Percentiles rank a stretch among this genome's conserved stretches.
Conservation (phyloP, 1,284 basidiomycete species). For the Boletellus deceptivus region DNA sequence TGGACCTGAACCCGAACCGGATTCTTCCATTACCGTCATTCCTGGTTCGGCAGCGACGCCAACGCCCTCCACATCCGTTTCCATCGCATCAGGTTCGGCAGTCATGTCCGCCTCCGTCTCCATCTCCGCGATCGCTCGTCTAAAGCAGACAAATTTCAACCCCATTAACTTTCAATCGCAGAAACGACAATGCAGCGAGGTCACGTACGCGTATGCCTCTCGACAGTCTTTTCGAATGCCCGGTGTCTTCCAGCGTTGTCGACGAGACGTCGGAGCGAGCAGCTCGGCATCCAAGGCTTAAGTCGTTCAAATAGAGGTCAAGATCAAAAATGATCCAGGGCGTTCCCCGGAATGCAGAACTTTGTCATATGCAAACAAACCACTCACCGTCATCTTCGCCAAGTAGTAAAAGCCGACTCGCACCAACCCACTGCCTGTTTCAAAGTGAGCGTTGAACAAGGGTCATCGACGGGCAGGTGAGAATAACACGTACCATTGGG, state of each 20-base stretch:
- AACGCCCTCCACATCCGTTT: slow-evolving; percentile 10
- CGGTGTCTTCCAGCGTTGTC: slow-evolving; percentile 51
- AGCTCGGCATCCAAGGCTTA: slow-evolving; percentile 53
- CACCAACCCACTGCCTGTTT: slow-evolving; percentile 52
- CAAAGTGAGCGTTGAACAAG: slow-evolving; percentile 1
- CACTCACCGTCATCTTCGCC: slow-evolving; percentile 57
- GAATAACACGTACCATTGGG: slow-evolving; percentile 49
- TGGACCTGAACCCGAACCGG: neutral
- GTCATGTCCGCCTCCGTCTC: slow-evolving; percentile 37
- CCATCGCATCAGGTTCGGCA: slow-evolving; percentile 11
- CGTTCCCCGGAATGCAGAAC: too few relatives aligned
- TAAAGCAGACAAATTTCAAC: slow-evolving; percentile 20
- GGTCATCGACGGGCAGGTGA: neutral
- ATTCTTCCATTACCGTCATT: neutral
- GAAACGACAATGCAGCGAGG: neutral
- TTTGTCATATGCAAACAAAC: too few relatives aligned
- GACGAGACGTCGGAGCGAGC: slow-evolving; percentile 40
- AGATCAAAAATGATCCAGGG: too few relatives aligned
- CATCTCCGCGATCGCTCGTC: slow-evolving; percentile 50
- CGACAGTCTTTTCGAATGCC: slow-evolving; percentile 45
- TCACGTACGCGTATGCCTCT: slow-evolving; percentile 46
- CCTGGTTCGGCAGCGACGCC: neutral
- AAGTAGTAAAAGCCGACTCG: slow-evolving; percentile 50
- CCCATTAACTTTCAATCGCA: too few relatives aligned
- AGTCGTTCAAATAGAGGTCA: too few relatives aligned